Evolutionary conservation across 2,329 filamentous ascomycete species (phyloP), one percentile per base, ranked within the genome.

Genomic region (Trichoderma asperellum): DNA sequence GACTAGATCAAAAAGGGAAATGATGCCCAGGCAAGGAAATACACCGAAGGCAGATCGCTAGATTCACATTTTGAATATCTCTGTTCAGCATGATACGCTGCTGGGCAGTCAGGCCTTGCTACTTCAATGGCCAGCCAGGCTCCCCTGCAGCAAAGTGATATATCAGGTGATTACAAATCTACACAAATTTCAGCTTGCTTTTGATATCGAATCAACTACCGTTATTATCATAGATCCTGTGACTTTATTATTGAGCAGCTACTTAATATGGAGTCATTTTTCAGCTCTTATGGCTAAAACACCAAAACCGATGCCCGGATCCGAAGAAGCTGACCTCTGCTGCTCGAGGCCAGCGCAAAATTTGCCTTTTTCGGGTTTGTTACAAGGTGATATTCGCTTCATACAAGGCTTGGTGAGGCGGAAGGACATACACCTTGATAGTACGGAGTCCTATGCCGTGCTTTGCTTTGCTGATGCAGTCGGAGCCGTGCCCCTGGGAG

Each of bases 181-280:
- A 43, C 49, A 57, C 18, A 8, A 8, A 12, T 12, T 24, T 47
- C 37, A 47, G 35, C 35, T 43, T 65, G 24, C 24, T 24, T 5
- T 57, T 18, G 47, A 64, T 21, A 8, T 56, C 62, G 37, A 53
- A 63, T 53, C n/a, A 24, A 47, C 32, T 16, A 5, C n/a, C 24
- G 2, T 21, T 18, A 43, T 43, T n/a, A 43, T 47, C 52, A 7
- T 18, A n/a, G 49, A 32, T 7, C 49, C 32, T 65, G 52, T 43
- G 62, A 27, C 52, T 57, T 24, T 52, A 8, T 52, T 10, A 8
- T 59, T 29, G 10, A 35, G 18, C 11, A 21, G 18, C 27, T 43
- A 21, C 53, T 24, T 58, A 29, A 65, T 35, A 49, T 14, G 52
- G 63, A 47, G n/a, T 7, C 55, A 59, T 58, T 37, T 67, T 52